Evolutionary conservation across 2,329 filamentous ascomycete genomes (phyloP).

Genomic region (Diplocarpon mali): DNA sequence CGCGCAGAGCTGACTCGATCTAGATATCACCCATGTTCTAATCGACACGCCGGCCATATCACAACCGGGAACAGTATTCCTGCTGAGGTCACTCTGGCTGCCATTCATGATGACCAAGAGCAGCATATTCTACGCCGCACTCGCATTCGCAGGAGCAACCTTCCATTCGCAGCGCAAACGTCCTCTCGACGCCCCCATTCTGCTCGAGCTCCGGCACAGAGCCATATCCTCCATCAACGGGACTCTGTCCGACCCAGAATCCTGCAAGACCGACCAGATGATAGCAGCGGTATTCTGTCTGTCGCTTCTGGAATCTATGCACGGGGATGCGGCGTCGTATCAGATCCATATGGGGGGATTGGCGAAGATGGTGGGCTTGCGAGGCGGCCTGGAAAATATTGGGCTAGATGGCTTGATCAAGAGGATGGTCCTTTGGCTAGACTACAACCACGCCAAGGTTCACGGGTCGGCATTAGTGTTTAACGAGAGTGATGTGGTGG

Average conservation of each 20-base stretch:
- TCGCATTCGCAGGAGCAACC: constrained; percentile 3
- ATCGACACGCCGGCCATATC: constrained; percentile 5
- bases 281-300: constrained; percentile 9
- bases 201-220: no score
- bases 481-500: constrained; percentile 3
- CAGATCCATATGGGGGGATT: constrained; percentile 8
- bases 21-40: constrained; percentile 5
- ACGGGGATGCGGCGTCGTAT: constrained; percentile 4
- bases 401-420: constrained; percentile 6
- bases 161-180: not conserved
- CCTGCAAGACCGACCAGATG: constrained; percentile 1
- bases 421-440: constrained; percentile 10
- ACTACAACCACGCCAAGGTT: constrained; percentile 7
- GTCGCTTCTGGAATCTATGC: constrained; percentile 4
- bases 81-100: constrained; percentile 7
- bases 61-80: constrained; percentile 2
- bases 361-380: constrained; percentile 7
- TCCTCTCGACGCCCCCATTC: not conserved
- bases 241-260: not conserved
- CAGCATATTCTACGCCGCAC: constrained; percentile 6
- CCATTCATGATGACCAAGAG: constrained; percentile 6
- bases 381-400: constrained; percentile 5
- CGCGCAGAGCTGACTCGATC: no score
- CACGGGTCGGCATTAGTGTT: constrained; percentile 1
- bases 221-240: constrained; percentile 2